Percentiles rank a stretch among this genome's conserved stretches.
Evolutionary conservation across 768 basidiomycete species (phyloP).

Genomic region (Lenzites betulinus): DNA sequence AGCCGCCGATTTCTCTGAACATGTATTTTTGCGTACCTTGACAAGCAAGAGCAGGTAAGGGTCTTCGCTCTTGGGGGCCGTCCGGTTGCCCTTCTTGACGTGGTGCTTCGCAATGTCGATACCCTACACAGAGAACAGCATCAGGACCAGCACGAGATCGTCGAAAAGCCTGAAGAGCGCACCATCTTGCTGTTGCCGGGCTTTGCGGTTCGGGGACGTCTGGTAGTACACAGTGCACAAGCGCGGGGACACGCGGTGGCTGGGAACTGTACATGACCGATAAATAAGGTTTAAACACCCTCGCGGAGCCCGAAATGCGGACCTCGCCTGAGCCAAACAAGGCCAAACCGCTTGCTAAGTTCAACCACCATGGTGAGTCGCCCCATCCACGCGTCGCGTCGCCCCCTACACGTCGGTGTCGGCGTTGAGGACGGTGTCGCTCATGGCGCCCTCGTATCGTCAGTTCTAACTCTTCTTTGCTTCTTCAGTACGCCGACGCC

Average conservation of each 20-base stretch:
- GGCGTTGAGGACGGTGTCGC: neutral
- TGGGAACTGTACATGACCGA: constrained; percentile 65
- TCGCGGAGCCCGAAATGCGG: constrained; percentile 29
- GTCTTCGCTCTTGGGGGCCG: constrained; percentile 98
- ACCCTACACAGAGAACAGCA: constrained; percentile 55
- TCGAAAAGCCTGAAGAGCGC: constrained; percentile 52
- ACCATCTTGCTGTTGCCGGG: constrained; percentile 71
- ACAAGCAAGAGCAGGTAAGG: constrained; percentile 97
- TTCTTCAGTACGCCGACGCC: constrained; percentile 64
- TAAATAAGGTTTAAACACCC: constrained; percentile 38
- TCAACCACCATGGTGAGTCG: constrained; percentile 68
- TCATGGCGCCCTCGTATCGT: too few relatives aligned
- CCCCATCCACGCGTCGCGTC: constrained; percentile 12
- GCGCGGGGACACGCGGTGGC: constrained; percentile 42
- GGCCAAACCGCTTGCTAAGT: constrained; percentile 30
- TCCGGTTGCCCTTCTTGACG: constrained; percentile 96
- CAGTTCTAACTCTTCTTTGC: neutral
- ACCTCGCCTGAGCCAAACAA: constrained; percentile 26
- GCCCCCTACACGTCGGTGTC: constrained; percentile 7
- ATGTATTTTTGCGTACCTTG: constrained; percentile 63
- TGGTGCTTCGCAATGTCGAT: constrained; percentile 96
- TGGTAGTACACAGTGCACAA: constrained; percentile 19
- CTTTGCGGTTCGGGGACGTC: constrained; percentile 52
- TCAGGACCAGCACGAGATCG: constrained; percentile 8
- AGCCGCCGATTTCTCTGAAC: neutral